Base-by-base conservation (phyloP, 78 protist species). In the Protostelium mycophagum region DNA sequence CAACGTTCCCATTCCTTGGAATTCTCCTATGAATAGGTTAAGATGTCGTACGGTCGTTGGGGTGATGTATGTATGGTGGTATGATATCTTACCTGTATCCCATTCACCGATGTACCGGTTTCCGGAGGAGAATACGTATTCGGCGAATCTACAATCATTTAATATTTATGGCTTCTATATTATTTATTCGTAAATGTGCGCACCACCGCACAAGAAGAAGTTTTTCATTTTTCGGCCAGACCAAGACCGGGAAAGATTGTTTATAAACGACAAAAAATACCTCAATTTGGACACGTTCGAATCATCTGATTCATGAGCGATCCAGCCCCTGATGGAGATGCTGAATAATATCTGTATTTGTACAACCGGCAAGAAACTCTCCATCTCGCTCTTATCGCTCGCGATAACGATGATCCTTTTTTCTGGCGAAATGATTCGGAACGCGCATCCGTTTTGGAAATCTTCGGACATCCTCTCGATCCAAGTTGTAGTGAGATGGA, bases 141-240 rank as follows among this genome's bases (percentile, higher is more conserved):
- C 73, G 73, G 73, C 73, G 73, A 51, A 51, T 51, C 73, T 51
- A n/a, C n/a, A n/a, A n/a, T n/a, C n/a, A n/a, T n/a, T n/a, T n/a
- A n/a, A n/a, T n/a, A n/a, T n/a, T 5, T 51, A 51, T 51, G 73
- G 16, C 73, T 5, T 51, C 73, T 25, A 25, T 16, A 51, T 16
- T 25, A 5, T 5, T 51, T 16, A 51, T 51, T 16, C 5, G 73
- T 25, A 51, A 51, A 25, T 51, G 5, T 16, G 5, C 73, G 5
- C 73, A 51, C 73, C 73, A 25, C 73, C 16, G n/a, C n/a, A n/a
- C n/a, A n/a, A n/a, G n/a, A n/a, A n/a, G n/a, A n/a, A n/a, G n/a
- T n/a, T n/a, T n/a, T n/a, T n/a, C n/a, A n/a, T n/a, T n/a, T n/a
- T n/a, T n/a, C n/a, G n/a, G n/a, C n/a, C n/a, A n/a, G n/a, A n/a